Conservation (phyloP, 371 early-diverging fungal genomes). For the Actinomucor elegans region DNA sequence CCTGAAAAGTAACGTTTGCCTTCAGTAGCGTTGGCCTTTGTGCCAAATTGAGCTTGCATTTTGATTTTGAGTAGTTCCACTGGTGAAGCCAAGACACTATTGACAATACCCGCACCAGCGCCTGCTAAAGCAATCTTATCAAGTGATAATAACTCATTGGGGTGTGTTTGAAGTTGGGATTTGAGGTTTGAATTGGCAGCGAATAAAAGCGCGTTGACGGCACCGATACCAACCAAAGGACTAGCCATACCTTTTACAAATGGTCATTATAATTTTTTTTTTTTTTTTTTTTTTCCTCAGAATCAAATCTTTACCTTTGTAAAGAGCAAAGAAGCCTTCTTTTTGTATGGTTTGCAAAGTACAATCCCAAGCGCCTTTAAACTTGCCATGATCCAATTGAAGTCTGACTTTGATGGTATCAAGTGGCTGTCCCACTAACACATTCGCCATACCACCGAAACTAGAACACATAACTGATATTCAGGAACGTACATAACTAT, state of each 20-base stretch:
- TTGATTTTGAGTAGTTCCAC: constrained; percentile 83
- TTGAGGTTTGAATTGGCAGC: constrained; percentile 72
- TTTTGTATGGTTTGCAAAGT: constrained; percentile 60
- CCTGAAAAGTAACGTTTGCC: constrained; percentile 38
- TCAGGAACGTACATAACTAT: not conserved
- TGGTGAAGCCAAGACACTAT: constrained; percentile 75
- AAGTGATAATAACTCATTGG: constrained; percentile 44
- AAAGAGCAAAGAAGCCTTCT: constrained; percentile 73
- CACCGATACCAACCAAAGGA: constrained; percentile 79
- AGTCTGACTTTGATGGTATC: constrained; percentile 78
- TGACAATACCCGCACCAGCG: constrained; percentile 73
- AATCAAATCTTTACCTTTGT: constrained; percentile 59
- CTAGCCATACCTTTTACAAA: constrained; percentile 78
- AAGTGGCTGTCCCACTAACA: constrained; percentile 42
- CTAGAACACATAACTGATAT: constrained; percentile 2
- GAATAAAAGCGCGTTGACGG: constrained; percentile 83
- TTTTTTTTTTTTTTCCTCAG: too few species aligned
- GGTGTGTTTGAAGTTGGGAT: constrained; percentile 44
- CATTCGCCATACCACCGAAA: constrained; percentile 51
- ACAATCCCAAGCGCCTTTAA: constrained; percentile 74
- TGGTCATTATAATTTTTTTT: too few species aligned
- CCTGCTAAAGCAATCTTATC: constrained; percentile 76
- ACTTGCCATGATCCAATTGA: constrained; percentile 56
- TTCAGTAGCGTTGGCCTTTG: constrained; percentile 21
- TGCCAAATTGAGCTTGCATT: constrained; percentile 75